Percentiles rank a stretch among this genome's conserved stretches.
Conservation (phyloP, 768 basidiomycete genomes). For the Trametes elegans region DNA sequence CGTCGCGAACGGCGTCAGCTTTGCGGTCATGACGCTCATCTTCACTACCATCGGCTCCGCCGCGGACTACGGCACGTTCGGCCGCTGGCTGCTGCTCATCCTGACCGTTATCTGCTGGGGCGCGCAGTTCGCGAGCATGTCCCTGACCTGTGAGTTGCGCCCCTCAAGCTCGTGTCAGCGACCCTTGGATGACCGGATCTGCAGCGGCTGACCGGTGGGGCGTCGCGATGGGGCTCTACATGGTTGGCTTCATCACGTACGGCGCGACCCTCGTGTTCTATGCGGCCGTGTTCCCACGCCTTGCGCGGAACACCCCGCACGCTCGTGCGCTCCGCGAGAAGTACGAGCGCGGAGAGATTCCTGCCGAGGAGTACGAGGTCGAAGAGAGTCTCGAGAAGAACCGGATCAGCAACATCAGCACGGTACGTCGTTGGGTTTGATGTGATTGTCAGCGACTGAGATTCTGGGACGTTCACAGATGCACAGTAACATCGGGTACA, state of each 20-base stretch:
- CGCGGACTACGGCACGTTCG: slow-evolving; percentile 74
- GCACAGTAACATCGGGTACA: slow-evolving; percentile 77
- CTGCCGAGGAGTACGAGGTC: slow-evolving; percentile 59
- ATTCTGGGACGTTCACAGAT: slow-evolving; percentile 34
- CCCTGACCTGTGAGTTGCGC: slow-evolving; percentile 57
- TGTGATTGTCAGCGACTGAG: no score
- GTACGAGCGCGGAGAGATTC: slow-evolving; percentile 59
- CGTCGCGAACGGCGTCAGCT: slow-evolving; percentile 74
- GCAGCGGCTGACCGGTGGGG: slow-evolving; percentile 63
- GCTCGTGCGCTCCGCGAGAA: slow-evolving; percentile 52
- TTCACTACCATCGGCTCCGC: slow-evolving; percentile 75
- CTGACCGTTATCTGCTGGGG: slow-evolving; percentile 78
- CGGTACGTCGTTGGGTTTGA: slow-evolving; percentile 43
- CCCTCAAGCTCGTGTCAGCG: not conserved
- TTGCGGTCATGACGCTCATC: slow-evolving; percentile 77
- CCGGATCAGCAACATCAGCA: slow-evolving; percentile 80
- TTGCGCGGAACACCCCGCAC: slow-evolving; percentile 74
- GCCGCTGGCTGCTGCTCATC: slow-evolving; percentile 72
- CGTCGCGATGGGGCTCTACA: slow-evolving; percentile 73
- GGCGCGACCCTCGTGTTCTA: slow-evolving; percentile 84
- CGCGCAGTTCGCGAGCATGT: slow-evolving; percentile 75
- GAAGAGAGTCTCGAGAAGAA: slow-evolving; percentile 85
- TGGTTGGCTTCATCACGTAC: slow-evolving; percentile 76
- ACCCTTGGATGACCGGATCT: no score
- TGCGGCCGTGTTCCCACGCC: slow-evolving; percentile 72